A percentile compares a stretch with the other conserved stretches of the same genome.
phyloP scores from a whole-genome alignment of 2,329 filamentous ascomycete species.

The Claviceps pusilla region DNA sequence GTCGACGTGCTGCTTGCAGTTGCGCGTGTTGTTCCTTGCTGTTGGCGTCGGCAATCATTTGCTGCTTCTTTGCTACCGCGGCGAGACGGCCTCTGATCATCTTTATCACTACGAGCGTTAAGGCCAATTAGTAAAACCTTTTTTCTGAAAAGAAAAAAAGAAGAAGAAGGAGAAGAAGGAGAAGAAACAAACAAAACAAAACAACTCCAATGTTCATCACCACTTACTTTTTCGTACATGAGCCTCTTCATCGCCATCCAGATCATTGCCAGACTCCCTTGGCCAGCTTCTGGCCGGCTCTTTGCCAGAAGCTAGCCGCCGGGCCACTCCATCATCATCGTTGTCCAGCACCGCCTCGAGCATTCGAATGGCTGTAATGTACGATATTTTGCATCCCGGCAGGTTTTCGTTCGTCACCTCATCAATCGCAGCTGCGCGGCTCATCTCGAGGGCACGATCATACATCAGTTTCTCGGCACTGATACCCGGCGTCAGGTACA shows the following conservation, averaged over 20 bases:
- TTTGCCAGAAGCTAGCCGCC: constrained; percentile 22
- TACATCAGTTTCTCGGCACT: constrained; percentile 98
- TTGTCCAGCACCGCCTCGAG: constrained; percentile 84
- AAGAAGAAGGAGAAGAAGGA: no score
- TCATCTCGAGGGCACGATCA: constrained; percentile 94
- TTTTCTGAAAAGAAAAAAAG: no score
- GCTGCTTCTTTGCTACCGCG: constrained; percentile 45
- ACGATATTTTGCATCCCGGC: constrained; percentile 76
- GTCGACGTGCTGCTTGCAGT: constrained; percentile 28
- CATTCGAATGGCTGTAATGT: constrained; percentile 86
- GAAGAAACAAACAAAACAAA: no score
- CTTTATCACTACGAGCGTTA: constrained; percentile 34
- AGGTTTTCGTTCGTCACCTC: constrained; percentile 89
- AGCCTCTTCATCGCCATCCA: constrained; percentile 55
- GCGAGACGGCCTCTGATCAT: constrained; percentile 45
- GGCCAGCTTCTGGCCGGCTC: constrained; percentile 25
- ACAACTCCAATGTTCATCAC: no score
- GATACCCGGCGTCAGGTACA: constrained; percentile 72
- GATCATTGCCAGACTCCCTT: constrained; percentile 26
- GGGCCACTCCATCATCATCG: constrained; percentile 43
- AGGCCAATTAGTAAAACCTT: not conserved
- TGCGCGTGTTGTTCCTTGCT: constrained; percentile 30
- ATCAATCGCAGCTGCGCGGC: constrained; percentile 80
- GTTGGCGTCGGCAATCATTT: constrained; percentile 44
- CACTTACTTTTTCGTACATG: constrained; percentile 56